Conservation (phyloP, 257 asterid species). For the Henckelia pumila region DNA sequence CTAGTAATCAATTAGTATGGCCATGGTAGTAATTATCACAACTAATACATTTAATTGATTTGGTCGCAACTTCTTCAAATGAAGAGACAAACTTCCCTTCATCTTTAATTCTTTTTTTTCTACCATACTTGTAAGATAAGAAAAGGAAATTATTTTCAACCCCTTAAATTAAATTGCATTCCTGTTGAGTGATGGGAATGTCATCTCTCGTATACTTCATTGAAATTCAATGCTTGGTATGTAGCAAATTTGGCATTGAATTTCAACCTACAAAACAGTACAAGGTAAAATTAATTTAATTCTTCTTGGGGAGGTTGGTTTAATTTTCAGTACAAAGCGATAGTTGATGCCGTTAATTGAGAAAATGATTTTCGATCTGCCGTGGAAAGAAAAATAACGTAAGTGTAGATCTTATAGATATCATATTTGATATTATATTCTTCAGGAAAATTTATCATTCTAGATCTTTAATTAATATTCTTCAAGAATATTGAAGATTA, state of each 20-base stretch:
- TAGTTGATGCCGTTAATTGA: neutral
- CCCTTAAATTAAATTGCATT: neutral
- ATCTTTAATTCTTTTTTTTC: neutral
- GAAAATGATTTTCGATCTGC: too few species aligned
- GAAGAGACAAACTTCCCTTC: neutral
- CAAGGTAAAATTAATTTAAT: constrained; percentile 2
- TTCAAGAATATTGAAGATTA: too few species aligned
- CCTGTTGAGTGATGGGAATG: neutral
- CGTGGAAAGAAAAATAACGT: too few species aligned
- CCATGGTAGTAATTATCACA: neutral
- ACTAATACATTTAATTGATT: too few species aligned
- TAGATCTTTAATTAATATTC: too few species aligned
- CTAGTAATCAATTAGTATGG: too few species aligned
- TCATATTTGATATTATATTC: too few species aligned
- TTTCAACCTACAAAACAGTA: neutral
- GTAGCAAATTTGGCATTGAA: neutral
- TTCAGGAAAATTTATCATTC: too few species aligned
- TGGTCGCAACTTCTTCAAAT: too few species aligned
- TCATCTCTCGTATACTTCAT: too few species aligned
- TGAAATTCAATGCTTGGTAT: neutral
- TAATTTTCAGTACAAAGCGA: neutral
- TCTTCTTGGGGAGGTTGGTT: constrained; percentile 11
- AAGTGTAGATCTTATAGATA: too few species aligned
- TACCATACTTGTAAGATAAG: neutral
- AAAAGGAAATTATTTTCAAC: too few species aligned